Conservation (phyloP, 495 filamentous ascomycete species). For the Sphaerosporella brunnea region DNA sequence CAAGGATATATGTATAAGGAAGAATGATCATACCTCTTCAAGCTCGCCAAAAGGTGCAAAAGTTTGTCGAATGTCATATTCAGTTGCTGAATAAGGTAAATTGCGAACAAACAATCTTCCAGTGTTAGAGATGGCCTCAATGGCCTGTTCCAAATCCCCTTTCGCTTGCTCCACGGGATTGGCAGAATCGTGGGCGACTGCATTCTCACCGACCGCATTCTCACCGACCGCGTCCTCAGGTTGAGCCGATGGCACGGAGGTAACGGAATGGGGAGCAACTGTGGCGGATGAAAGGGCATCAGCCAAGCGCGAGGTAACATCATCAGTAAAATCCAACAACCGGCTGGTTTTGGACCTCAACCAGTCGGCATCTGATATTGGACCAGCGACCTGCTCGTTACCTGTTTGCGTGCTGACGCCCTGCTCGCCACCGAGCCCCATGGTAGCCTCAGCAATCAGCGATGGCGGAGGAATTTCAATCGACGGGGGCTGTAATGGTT, state of each 20-base stretch:
- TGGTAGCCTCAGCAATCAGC: background rate
- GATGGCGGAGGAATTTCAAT: too few species aligned
- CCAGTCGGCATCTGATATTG: slow-evolving; percentile 73
- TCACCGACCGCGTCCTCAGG: too few species aligned
- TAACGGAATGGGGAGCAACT: background rate
- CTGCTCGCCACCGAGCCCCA: background rate
- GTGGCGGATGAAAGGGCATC: background rate
- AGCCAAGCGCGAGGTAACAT: slow-evolving; percentile 29
- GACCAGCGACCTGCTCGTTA: slow-evolving; percentile 4
- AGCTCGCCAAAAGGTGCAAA: slow-evolving; percentile 55
- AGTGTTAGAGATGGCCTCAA: slow-evolving; percentile 35
- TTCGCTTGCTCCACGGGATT: slow-evolving; percentile 1
- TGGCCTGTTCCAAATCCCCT: background rate
- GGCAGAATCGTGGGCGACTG: too few species aligned
- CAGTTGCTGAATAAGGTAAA: slow-evolving; percentile 60
- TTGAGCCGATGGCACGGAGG: too few species aligned
- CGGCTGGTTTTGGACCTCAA: slow-evolving; percentile 81
- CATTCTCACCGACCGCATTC: too few species aligned
- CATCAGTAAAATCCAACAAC: slow-evolving; percentile 65
- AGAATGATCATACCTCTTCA: slow-evolving; percentile 56
- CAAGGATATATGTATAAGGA: slow-evolving; percentile 8
- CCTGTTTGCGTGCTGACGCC: background rate
- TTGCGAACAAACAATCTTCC: slow-evolving; percentile 77
- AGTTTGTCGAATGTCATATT: slow-evolving; percentile 52
- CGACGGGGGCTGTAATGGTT: slow-evolving; percentile 26